These are phyloP conservation scores for Fulvia fulva DNA, from an alignment of 2,329 filamentous ascomycete species.

Conservation along the genomic window DNA sequence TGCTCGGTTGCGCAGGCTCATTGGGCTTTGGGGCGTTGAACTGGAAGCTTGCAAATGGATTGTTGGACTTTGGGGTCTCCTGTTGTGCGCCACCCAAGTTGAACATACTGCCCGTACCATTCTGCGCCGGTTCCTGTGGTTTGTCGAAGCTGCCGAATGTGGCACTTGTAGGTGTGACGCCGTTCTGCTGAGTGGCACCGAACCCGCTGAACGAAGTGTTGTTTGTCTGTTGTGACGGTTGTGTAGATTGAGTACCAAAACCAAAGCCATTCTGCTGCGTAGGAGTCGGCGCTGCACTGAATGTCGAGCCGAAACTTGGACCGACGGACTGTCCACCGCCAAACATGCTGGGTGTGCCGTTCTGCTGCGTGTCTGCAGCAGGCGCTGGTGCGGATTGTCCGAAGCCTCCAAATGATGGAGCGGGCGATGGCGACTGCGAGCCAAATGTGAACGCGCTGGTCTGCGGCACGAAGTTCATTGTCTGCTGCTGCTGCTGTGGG, in stretches of 20 bases:
- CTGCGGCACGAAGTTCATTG: not conserved
- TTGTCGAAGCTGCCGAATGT: conserved; percentile 19
- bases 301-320: conserved; percentile 15
- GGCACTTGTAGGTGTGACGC: conserved; percentile 13
- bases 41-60: conserved; percentile 9
- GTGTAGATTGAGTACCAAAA: conserved; percentile 14
- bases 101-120: conserved; percentile 6
- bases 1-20: conserved; percentile 4
- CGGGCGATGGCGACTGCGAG: not conserved
- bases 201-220: conserved; percentile 15
- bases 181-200: conserved; percentile 17
- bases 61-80: conserved; percentile 9
- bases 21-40: conserved; percentile 9
- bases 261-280: conserved; percentile 20
- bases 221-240: conserved; percentile 15
- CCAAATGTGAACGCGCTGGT: conserved; percentile 15
- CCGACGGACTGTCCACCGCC: conserved; percentile 11
- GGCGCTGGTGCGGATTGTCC: conserved; percentile 9
- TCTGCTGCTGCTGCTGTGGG: not conserved
- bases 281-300: conserved; percentile 9
- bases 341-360: conserved; percentile 13
- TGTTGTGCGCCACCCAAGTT: conserved; percentile 7
- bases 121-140: conserved; percentile 12
- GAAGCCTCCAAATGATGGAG: conserved; percentile 4
- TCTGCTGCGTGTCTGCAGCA: conserved; percentile 13